Base-by-base conservation (phyloP, 2,329 filamentous ascomycete genomes). In the Escovopsis sp. region DNA sequence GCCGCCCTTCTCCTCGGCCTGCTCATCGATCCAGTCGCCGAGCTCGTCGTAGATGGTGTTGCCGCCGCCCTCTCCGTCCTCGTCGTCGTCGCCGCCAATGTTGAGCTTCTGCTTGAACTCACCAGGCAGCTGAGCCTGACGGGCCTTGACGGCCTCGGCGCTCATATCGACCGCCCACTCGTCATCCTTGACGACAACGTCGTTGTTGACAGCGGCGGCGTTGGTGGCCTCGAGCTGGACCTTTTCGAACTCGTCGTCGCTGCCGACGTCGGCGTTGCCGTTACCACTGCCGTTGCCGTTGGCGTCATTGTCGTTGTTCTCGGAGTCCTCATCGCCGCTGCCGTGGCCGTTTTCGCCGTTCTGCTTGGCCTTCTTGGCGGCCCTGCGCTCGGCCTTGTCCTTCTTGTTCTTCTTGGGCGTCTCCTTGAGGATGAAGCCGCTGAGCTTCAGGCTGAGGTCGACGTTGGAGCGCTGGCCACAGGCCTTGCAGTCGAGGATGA, bases 151-250 rank as follows among this genome's bases (percentile, higher is more conserved):
- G 51, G 91, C 91, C 62, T 87, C 87, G 62, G 88, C 86, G 50
- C 88, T 95, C 69, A 93, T 91, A 62, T 98, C 91, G 46, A 96
- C 85, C 48, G 88, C 85, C 91, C 91, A 98, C 52, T 94, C 77
- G 48, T 94, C 80, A 51, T 95, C 85, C 63, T 88, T 85, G 56
- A 77, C 73, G 55, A 82, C 77, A 42, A 67, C 63, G 43, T 77
- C 72, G 44, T 63, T 60, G 33, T 66, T 62, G 47, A 61, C 63
- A 46, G 61, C 63, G 52, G 70, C 62, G 35, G 64, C 61, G 49
- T 69, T 69, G 50, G 69, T 69, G 37, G 73, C 73, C 55, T 83
- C 69, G 38, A 74, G 73, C 54, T 83, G 83, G 56, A 95, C 81
- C 57, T 82, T 81, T 61, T 85, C 84, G 55, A 94, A 80, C 65